Conservation (phyloP, 139 green algal species). For the Micractinium conductrix region DNA sequence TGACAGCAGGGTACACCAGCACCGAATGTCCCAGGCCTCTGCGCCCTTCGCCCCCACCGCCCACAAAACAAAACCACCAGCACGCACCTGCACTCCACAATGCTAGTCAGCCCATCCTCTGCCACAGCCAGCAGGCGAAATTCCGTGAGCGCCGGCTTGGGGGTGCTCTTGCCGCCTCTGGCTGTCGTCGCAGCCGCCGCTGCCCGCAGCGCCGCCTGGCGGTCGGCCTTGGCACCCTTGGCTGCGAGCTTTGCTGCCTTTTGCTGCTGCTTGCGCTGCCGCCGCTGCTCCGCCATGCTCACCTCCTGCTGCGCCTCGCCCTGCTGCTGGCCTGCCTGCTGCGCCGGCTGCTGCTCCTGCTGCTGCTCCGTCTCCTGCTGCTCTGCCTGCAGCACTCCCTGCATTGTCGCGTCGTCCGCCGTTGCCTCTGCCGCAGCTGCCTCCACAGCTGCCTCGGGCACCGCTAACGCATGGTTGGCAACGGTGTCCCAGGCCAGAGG, state of each 20-base stretch:
- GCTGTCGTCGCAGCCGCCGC: neutral
- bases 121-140: slow-evolving; percentile 60
- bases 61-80: too few relatives aligned
- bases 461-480: slow-evolving; percentile 55
- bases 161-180: neutral
- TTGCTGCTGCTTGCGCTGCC: slow-evolving; percentile 5
- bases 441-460: neutral
- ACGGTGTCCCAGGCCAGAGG: slow-evolving; percentile 66
- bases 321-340: slow-evolving; percentile 32
- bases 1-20: too few relatives aligned
- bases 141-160: slow-evolving; percentile 53
- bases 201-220: neutral
- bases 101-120: slow-evolving; percentile 64
- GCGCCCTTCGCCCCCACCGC: too few relatives aligned
- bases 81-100: slow-evolving; percentile 72
- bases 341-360: neutral
- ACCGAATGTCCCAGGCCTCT: too few relatives aligned
- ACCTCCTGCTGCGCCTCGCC: too few relatives aligned
- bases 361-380: neutral
- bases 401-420: neutral
- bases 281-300: neutral
- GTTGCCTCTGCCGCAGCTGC: neutral
- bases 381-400: neutral
- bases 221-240: slow-evolving; percentile 21
- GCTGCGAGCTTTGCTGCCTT: slow-evolving; percentile 1